Base-by-base conservation (phyloP, 1,139 yeast genomes). In the Debaryomyces fabryi region DNA sequence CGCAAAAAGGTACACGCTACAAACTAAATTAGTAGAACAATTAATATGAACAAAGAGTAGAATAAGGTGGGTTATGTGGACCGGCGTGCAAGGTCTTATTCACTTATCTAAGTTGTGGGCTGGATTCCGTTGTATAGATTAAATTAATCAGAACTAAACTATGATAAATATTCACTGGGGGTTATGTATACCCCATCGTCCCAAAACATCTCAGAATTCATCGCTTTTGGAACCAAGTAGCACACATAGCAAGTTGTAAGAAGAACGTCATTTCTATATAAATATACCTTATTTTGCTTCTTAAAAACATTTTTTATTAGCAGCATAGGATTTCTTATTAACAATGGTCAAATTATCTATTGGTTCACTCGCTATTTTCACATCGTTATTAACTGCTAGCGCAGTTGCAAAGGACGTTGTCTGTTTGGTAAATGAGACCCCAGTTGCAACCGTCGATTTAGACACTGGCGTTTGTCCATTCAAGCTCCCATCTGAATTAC, bases 391-490 rank as follows among this genome's bases (percentile, higher is more conserved):
- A 20, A 57, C 65, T 25, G 45, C 58, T 23, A 39, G 39, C 25
- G 58, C 64, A 44, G 45, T 57, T 41, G 73, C 76, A 43, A 45
- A 54, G 47, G 62, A 69, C 47, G 78, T 74, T 47, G 73, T 68
- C 46, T 74, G 79, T 66, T 55, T 64, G 45, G 70, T 71, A 45
- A 58, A 67, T 52, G 76, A 76, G 52, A 61, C 45, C 39, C 49
- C 57, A 40, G 67, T 65, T 30, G 71, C 71, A 30, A 62, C 63
- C 40, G 78, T 73, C 45, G 78, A 72, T 63, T 67, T 67, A 52
- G 77, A 67, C 51, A 69, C 78, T 44, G 79, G 78, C 53, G 52
- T 49, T 13, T 74, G 79, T 65, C 68, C 72, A 47, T 73, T 72
- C 69, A 51, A 68, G 15, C 53, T 74, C 45, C 76, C 77, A 53